Evolutionary conservation across 371 early-diverging fungal species (phyloP), one percentile per base, ranked within the genome.

Genomic region (Mucor piriformis): DNA sequence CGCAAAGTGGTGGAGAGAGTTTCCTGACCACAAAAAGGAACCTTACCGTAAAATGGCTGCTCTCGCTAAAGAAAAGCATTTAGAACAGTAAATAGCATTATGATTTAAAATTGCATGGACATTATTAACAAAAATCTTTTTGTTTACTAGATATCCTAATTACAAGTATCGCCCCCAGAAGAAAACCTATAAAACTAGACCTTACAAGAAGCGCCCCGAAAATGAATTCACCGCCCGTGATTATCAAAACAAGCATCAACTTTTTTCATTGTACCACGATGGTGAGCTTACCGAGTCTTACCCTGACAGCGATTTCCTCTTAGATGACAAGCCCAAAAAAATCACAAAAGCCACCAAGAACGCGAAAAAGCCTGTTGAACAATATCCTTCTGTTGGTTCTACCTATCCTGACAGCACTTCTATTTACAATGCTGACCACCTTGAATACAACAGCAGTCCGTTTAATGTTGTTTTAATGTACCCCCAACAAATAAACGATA

Each of bases 1-100:
- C 50, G 88, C 88, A 2, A 77, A 86, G 50, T 84, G 85, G 88
- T 91, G 91, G 91, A 81, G 77, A 55, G 72, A 76, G 35, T 79
- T 83, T 43, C 52, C 75, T 8, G 79, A 81, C 3, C 62, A 69
- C 5, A 77, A 86, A 23, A 88, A 87, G 67, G 72, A 82, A 47
- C 63, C 59, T 44, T 91, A 83, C 62, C 25, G 49, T 40, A 21
- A 20, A 15, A 37, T 49, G 49, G 57, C 57, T 1, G 57, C 49
- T 7, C 49, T 35, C 20, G 49, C 33, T 6, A 57, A 50, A 16
- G 3, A 18, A 1, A 40, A 57, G 18, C 57, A 57, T 8, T 38
- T 27, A 29, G 20, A 16, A 48, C 7, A 48, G 57, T 49, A 57
- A 38, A 35, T 21, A 10, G 5, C 18, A 6, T 44, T 3, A 2